A percentile compares a stretch with the other conserved stretches of the same genome.
These are phyloP conservation scores for Rhodotorula paludigena DNA, from an alignment of 768 basidiomycete species.

Conservation along the genomic window DNA sequence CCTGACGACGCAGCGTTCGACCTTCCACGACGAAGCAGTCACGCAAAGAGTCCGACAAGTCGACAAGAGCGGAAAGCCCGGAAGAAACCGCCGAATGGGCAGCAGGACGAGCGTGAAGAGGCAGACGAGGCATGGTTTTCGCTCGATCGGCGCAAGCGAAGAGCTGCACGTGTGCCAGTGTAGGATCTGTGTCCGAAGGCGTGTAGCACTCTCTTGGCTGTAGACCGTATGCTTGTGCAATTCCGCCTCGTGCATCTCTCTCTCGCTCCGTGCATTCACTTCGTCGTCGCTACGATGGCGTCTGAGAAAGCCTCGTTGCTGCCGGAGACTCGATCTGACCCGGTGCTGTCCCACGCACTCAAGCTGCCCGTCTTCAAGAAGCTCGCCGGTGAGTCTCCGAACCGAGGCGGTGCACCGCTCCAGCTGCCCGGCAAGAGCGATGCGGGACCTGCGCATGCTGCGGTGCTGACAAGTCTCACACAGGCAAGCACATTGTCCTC, in stretches of 20 bases:
- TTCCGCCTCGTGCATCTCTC: neutral
- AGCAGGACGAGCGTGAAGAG: neutral
- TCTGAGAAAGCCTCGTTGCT: constrained; percentile 6
- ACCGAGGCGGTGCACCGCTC: no score
- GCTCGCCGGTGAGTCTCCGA: constrained; percentile 14
- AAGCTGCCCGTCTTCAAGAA: constrained; percentile 31
- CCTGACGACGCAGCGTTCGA: neutral
- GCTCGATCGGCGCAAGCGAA: no score
- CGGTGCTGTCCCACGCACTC: constrained; percentile 31
- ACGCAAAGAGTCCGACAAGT: neutral
- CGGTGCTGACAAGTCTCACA: neutral
- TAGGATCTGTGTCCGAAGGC: no score
- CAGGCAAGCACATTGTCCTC: constrained; percentile 41
- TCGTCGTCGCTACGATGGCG: neutral
- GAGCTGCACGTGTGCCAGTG: no score
- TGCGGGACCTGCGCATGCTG: no score
- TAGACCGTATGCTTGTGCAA: no score
- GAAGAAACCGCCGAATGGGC: no score
- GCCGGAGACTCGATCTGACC: neutral
- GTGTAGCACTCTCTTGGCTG: no score
- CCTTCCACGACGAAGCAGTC: no score
- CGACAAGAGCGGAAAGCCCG: neutral
- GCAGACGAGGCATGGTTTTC: neutral
- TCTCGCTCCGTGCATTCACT: neutral
- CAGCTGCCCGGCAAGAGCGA: no score